A percentile compares a stretch with the other conserved stretches of the same genome.
Evolutionary conservation across 495 filamentous ascomycete species (phyloP).

Genomic region (Penicillium bialowiezense): DNA sequence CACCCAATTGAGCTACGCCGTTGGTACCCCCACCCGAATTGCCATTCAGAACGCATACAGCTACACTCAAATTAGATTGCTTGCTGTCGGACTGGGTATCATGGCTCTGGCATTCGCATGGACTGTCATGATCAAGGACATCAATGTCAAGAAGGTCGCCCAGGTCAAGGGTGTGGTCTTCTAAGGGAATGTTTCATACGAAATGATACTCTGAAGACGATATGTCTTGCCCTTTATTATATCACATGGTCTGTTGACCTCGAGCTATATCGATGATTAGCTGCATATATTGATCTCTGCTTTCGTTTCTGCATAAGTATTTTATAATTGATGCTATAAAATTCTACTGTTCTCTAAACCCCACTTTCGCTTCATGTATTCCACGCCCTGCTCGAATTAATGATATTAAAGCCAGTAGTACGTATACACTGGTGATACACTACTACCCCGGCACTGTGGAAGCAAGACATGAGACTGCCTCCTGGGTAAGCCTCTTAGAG

Average conservation of each 20-base stretch:
- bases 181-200: constrained; percentile 1
- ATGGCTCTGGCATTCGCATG: constrained; percentile 40
- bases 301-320: neutral
- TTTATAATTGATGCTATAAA: too few relatives aligned
- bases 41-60: constrained; percentile 55
- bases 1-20: constrained; percentile 45
- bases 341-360: too few relatives aligned
- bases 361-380: too few relatives aligned
- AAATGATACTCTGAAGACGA: neutral
- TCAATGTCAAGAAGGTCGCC: constrained; percentile 52
- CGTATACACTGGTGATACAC: too few relatives aligned
- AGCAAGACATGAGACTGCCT: too few relatives aligned
- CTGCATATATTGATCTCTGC: too few relatives aligned
- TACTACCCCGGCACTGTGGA: too few relatives aligned
- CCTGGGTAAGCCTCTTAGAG: too few relatives aligned
- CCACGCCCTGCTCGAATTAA: too few relatives aligned
- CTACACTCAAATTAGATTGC: constrained; percentile 49
- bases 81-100: constrained; percentile 43
- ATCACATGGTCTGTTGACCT: too few relatives aligned
- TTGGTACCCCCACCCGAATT: constrained; percentile 43
- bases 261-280: too few relatives aligned
- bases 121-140: constrained; percentile 49
- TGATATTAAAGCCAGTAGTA: too few relatives aligned
- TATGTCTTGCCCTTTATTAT: neutral
- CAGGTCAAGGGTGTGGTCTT: constrained; percentile 25